Base-by-base conservation (phyloP, 495 filamentous ascomycete species). In the Penicillium lividum region DNA sequence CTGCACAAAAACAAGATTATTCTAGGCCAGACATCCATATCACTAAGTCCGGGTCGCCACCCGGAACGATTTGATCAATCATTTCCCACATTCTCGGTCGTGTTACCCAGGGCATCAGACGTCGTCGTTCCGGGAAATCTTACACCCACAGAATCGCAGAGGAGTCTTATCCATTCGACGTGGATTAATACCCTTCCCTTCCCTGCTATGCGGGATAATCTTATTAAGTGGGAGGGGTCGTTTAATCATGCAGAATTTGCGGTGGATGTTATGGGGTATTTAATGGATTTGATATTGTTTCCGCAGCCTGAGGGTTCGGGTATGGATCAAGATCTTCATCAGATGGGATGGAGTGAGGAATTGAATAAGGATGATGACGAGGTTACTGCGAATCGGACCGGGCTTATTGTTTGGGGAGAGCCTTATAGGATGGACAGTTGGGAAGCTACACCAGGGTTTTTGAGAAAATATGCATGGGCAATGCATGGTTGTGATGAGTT, bases 171-270 rank as follows among this genome's bases (percentile, higher is more conserved):
- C 8, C 65, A 68, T 43, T 59, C 63, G 1, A 56, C 44, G 0
- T 68, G 63, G 66, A 59, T 68, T 31, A 61, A 63, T 27, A 5
- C 59, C 0, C 7, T 68, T 7, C 66, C 66, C 0, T 66, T 68
- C 29, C 54, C 60, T 3, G 25, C 33, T 0, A 55, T 68, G 36
- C 57, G 66, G 2, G 62, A 68, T 11, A 68, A 66, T 34, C 52
- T 68, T 7, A 68, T 66, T 4, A 48, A 49, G 1, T 61, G 46
- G 36, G 59, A 68, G 40, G 34, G n/a, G 4, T 27, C 11, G 0
- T 68, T 65, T 16, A 51, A 61, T 47, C 58, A 57, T 30, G 8
- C n/a, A 28, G 60, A 63, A 22, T 45, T 62, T 28, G 40, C 11
- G 11, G 38, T 7, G 4, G 48, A 58, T 58, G 15, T 58, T 10